Evolutionary conservation across 2,329 filamentous ascomycete species (phyloP).

Genomic region (Epichloe elymi): DNA sequence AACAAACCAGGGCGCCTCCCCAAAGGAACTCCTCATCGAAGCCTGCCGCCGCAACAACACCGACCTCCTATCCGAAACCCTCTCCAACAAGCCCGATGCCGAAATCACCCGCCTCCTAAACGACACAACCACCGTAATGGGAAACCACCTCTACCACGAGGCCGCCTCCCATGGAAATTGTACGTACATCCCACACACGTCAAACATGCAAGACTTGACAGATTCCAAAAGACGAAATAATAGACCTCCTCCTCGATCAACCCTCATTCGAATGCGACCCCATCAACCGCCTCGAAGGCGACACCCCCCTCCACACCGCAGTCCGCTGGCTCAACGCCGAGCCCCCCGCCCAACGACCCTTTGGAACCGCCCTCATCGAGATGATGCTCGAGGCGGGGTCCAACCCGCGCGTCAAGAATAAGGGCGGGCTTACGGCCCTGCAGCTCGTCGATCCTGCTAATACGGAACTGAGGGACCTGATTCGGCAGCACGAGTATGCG

Average conservation of each 20-base stretch:
- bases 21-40: conserved; percentile 77
- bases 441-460: conserved; percentile 66
- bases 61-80: conserved; percentile 65
- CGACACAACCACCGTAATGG: conserved; percentile 69
- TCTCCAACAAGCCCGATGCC: conserved; percentile 47
- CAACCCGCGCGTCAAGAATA: conserved; percentile 48
- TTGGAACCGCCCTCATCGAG: conserved; percentile 54
- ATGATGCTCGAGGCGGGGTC: conserved; percentile 74
- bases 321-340: conserved; percentile 65
- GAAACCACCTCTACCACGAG: conserved; percentile 80
- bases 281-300: conserved; percentile 53
- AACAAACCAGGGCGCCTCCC: conserved; percentile 60
- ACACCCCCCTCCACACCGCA: conserved; percentile 65
- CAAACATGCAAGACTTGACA: not conserved
- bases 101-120: conserved; percentile 72
- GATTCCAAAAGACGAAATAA: conserved; percentile 48
- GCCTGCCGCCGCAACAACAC: conserved; percentile 89
- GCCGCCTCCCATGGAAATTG: conserved; percentile 78
- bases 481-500: conserved; percentile 60
- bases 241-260: conserved; percentile 73
- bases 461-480: conserved; percentile 42
- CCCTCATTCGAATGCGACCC: conserved; percentile 78
- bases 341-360: conserved; percentile 47
- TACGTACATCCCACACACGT: conserved; percentile 61
- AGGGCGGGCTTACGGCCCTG: conserved; percentile 55